Evolutionary conservation across 2,329 filamentous ascomycete genomes (phyloP), one percentile per base, ranked within the genome.

Genomic region (Diplocarpon rosae): DNA sequence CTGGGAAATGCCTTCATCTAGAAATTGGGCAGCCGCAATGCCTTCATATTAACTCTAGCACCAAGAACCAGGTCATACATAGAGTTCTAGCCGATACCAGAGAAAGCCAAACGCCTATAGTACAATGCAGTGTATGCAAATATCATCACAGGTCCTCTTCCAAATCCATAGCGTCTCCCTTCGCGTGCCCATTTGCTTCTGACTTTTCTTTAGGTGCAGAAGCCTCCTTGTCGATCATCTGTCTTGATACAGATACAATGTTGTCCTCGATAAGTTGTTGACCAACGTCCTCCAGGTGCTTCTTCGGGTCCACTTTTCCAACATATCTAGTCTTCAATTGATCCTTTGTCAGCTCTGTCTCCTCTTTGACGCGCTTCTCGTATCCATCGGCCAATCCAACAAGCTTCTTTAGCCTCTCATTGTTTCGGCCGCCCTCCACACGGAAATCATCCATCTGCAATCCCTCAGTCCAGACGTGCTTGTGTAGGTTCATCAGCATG

Each of bases 401-500:
- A 40, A 98, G 76, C 62, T 85, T 80, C 70, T 95, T 76, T 65
- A 98, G 75, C 52, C 83, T 78, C 44, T 94, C 89, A 63, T 89
- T 85, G 64, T 95, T 98, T 63, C 84, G 79, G 53, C 80, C 72
- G 45, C 81, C 86, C 63, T 96, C 90, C 46, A 78, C 70, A 53
- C 81, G 77, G 74, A 98, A 98, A 66, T 96, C 89, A 49, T 90
- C 85, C 88, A 98, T 96, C 63, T 95, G 80, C 53, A 98, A 67
- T 5, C 90, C 92, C 66, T 98, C 92, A 0, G 93, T 98, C 92
- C 92, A 98, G 36, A 95, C 89, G 57, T 96, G 92, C 74, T 98
- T 98, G 76, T 98, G 92, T 54, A 98, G 71, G 64, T 98, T 98
- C 93, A 98, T 98, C 59, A 98, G 68, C 92, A 98, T 98, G 67